phyloP scores from a whole-genome alignment of 352 stramenopile species.

The Sclerospora graminicola region DNA sequence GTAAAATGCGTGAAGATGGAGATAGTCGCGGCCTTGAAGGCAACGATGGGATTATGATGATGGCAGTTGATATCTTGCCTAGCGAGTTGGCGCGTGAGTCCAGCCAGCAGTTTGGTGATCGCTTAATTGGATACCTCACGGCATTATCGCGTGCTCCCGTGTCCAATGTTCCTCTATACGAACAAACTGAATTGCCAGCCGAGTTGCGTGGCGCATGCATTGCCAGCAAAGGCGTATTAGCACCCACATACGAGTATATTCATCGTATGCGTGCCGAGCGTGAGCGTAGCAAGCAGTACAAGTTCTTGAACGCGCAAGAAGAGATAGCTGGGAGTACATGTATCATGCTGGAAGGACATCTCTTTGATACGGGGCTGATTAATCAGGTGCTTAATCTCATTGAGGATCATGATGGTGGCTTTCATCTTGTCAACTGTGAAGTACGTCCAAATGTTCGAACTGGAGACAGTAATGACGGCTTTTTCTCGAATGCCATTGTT shows the following conservation, averaged over 20 bases:
- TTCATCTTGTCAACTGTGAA: conserved; percentile 88
- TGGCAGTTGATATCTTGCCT: conserved; percentile 93
- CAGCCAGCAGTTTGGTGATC: conserved; percentile 92
- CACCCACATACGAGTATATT: conserved; percentile 88
- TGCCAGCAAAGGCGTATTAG: conserved; percentile 78
- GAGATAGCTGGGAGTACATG: conserved; percentile 72
- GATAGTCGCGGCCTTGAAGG: conserved; percentile 30
- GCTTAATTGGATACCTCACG: conserved; percentile 82
- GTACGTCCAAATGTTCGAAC: conserved; percentile 74
- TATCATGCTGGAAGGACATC: conserved; percentile 83
- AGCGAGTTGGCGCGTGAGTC: conserved; percentile 91
- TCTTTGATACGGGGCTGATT: conserved; percentile 95
- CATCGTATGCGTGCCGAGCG: conserved; percentile 81
- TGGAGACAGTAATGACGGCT: conserved; percentile 12
- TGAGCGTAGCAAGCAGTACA: conserved; percentile 54
- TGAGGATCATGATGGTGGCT: conserved; percentile 78
- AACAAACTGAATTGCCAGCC: conserved; percentile 48
- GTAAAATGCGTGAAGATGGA: conserved; percentile 61
- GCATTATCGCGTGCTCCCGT: conserved; percentile 38
- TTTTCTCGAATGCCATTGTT: conserved; percentile 65
- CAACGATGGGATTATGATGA: conserved; percentile 83
- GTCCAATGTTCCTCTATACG: conserved; percentile 36
- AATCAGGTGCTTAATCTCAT: conserved; percentile 93
- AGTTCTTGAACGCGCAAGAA: conserved; percentile 59
- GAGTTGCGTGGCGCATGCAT: conserved; percentile 88